These are phyloP conservation scores for Lodderomyces beijingensis DNA, from an alignment of 1,139 yeast genomes.

Conservation along the genomic window DNA sequence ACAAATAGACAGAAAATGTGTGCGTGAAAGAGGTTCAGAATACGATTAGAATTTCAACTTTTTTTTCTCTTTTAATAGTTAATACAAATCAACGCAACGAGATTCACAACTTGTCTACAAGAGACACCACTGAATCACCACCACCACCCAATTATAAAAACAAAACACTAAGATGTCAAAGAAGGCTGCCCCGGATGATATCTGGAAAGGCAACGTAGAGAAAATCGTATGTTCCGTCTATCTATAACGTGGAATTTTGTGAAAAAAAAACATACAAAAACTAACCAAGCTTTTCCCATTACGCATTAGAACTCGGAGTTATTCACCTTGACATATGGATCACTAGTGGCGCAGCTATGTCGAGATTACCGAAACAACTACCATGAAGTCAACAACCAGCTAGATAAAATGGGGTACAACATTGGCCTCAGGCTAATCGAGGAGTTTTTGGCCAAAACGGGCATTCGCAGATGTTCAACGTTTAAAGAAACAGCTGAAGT, in stretches of 20 bases:
- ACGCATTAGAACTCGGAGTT: slow-evolving; percentile 78
- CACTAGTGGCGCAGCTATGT: slow-evolving; percentile 90
- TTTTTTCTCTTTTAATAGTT: too few species aligned
- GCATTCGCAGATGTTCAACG: slow-evolving; percentile 72
- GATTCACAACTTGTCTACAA: too few species aligned
- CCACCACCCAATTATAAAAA: background rate
- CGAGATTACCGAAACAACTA: slow-evolving; percentile 78
- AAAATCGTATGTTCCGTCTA: slow-evolving; percentile 62
- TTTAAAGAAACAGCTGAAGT: slow-evolving; percentile 88
- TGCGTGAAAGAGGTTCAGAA: too few species aligned
- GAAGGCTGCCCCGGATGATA: slow-evolving; percentile 62
- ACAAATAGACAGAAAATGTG: too few species aligned
- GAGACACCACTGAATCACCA: background rate
- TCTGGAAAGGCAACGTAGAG: slow-evolving; percentile 87
- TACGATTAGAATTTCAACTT: too few species aligned
- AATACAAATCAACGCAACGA: too few species aligned
- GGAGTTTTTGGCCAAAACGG: slow-evolving; percentile 86
- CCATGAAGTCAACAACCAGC: slow-evolving; percentile 70
- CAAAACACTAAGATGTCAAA: slow-evolving; percentile 10
- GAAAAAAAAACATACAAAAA: background rate
- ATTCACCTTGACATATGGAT: slow-evolving; percentile 89
- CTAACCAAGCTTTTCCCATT: slow-evolving; percentile 12
- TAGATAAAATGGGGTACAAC: slow-evolving; percentile 92
- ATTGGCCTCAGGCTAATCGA: slow-evolving; percentile 90
- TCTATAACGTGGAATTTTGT: too few species aligned